A percentile compares a stretch with the other conserved stretches of the same genome.
phyloP scores from a whole-genome alignment of 306 rosid genomes.

The Castanea sativa region DNA sequence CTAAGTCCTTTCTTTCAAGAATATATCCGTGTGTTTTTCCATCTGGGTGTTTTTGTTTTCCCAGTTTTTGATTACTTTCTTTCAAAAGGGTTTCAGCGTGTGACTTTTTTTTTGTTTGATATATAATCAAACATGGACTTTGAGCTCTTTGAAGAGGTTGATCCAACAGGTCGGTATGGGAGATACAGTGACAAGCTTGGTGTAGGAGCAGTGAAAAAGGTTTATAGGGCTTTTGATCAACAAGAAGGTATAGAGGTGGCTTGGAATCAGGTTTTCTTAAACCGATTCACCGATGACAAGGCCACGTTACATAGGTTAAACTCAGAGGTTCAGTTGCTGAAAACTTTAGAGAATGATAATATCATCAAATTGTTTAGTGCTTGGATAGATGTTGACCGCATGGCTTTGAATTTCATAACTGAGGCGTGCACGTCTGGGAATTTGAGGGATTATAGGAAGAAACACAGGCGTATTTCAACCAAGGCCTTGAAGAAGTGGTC shows the following conservation, averaged over 20 bases:
- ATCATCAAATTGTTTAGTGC: conserved; percentile 7
- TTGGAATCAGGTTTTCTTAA: conserved; percentile 11
- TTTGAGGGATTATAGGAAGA: conserved; percentile 9
- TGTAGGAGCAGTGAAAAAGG: conserved; percentile 2
- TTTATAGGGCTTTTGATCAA: conserved; percentile 3
- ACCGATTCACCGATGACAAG: not conserved
- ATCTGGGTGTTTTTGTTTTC: too few relatives aligned
- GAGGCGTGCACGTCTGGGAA: conserved; percentile 17
- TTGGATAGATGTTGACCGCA: not conserved
- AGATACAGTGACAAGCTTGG: not conserved
- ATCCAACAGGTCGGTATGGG: conserved; percentile 9
- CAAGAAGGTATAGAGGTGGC: conserved; percentile 19
- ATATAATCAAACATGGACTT: too few relatives aligned
- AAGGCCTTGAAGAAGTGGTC: conserved; percentile 16
- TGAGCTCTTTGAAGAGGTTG: not conserved
- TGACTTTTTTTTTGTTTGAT: too few relatives aligned
- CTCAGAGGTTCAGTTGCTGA: conserved; percentile 1
- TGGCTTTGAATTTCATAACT: conserved; percentile 1
- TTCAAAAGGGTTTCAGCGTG: too few relatives aligned
- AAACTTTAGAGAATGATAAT: not conserved
- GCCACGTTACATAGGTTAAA: not conserved
- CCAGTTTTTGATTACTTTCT: too few relatives aligned
- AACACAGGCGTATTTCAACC: conserved; percentile 14
- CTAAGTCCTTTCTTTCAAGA: too few relatives aligned
- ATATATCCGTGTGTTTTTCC: too few relatives aligned